These are phyloP conservation scores for Ilyonectria mors-panacis DNA, from an alignment of 2,329 filamentous ascomycete genomes.

Conservation along the genomic window DNA sequence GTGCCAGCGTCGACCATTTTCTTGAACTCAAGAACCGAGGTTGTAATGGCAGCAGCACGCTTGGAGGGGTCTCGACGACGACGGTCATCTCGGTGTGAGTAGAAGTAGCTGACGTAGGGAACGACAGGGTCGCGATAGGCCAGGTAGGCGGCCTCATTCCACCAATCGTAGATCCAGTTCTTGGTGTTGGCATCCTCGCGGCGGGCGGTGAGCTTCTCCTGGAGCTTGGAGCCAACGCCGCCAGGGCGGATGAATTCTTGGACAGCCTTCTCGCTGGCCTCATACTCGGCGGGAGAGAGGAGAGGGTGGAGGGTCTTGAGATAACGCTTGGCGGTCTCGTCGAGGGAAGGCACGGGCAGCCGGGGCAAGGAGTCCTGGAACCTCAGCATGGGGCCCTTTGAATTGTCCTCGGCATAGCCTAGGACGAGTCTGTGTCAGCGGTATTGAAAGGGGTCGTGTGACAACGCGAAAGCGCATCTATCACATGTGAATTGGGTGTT, in stretches of 20 bases:
- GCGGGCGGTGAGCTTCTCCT: conserved; percentile 87
- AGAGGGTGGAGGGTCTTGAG: conserved; percentile 85
- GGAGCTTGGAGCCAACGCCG: conserved; percentile 84
- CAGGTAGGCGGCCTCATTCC: conserved; percentile 96
- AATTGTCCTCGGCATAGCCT: conserved; percentile 86
- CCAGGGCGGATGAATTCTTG: conserved; percentile 91
- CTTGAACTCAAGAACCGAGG: conserved; percentile 93
- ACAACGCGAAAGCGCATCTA: background rate
- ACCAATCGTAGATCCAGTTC: conserved; percentile 99
- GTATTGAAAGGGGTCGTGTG: background rate
- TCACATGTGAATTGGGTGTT: conserved; percentile 16
- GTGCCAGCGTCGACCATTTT: conserved; percentile 86
- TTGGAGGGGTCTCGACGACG: conserved; percentile 89
- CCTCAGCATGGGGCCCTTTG: conserved; percentile 85
- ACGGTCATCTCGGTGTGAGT: conserved; percentile 96
- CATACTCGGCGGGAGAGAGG: conserved; percentile 77
- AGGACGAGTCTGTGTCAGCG: conserved; percentile 37
- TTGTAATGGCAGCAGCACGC: conserved; percentile 91
- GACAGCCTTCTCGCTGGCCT: conserved; percentile 84
- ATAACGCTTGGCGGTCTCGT: conserved; percentile 86
- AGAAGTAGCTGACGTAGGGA: conserved; percentile 99
- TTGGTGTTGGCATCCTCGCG: conserved; percentile 84
- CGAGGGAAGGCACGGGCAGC: conserved; percentile 84
- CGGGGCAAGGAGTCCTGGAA: conserved; percentile 89
- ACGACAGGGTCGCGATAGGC: conserved; percentile 95